Conservation (phyloP, 2,329 filamentous ascomycete species). For the Atkinsonella hypoxylon region DNA sequence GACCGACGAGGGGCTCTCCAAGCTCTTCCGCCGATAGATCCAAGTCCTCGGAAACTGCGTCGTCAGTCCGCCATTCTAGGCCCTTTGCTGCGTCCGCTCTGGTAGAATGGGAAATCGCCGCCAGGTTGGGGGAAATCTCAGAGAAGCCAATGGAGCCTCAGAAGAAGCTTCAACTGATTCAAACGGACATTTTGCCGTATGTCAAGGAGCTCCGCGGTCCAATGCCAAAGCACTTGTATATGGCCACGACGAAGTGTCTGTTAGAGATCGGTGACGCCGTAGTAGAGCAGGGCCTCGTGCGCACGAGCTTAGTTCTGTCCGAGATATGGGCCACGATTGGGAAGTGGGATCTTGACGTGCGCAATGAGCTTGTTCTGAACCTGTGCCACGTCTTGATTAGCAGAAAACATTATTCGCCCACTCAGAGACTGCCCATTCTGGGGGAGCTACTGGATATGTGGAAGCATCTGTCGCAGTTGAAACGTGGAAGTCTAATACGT, state of each 20-base stretch:
- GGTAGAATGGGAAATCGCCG: conserved; percentile 19
- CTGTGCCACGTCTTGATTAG: conserved; percentile 17
- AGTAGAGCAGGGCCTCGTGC: conserved; percentile 8
- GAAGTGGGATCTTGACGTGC: conserved; percentile 15
- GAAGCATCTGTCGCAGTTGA: conserved; percentile 25
- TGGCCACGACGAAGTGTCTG: conserved; percentile 13
- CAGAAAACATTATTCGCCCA: conserved; percentile 7
- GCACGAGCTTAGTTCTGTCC: conserved; percentile 15
- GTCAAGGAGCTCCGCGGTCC: conserved; percentile 15
- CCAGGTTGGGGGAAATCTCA: conserved; percentile 17
- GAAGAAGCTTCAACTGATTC: conserved; percentile 15
- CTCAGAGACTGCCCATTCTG: conserved; percentile 11
- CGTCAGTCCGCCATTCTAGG: background rate
- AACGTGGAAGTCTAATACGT: conserved; percentile 15
- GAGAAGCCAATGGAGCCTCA: conserved; percentile 5
- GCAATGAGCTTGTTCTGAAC: conserved; percentile 21
- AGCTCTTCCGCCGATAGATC: background rate
- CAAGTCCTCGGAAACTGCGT: background rate
- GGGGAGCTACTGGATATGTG: conserved; percentile 23
- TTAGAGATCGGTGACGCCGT: conserved; percentile 9
- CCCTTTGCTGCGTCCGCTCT: conserved; percentile 7
- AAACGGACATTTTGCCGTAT: conserved; percentile 19
- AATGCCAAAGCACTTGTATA: conserved; percentile 18
- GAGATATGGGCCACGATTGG: conserved; percentile 15
- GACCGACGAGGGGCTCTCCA: background rate